Percentiles rank a stretch among this genome's conserved stretches.
Conservation (phyloP, 495 filamentous ascomycete species). For the Daldinia decipiens region DNA sequence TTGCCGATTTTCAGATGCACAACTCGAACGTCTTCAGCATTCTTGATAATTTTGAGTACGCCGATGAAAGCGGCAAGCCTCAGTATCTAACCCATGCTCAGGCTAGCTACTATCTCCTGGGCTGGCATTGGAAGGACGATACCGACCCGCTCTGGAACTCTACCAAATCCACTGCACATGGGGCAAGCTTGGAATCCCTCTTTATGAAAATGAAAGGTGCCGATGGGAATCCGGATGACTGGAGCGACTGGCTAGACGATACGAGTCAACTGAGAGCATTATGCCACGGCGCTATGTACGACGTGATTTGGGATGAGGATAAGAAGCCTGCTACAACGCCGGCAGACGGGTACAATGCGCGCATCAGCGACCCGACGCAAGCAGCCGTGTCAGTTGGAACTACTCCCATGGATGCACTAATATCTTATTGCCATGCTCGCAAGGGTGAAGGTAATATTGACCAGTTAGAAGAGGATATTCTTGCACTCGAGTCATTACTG, state of each 20-base stretch:
- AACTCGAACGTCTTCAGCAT: conserved; percentile 63
- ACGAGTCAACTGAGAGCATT: conserved; percentile 26
- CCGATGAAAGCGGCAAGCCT: not conserved
- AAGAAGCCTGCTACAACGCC: conserved; percentile 44
- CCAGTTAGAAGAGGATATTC: conserved; percentile 42
- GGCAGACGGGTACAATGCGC: conserved; percentile 41
- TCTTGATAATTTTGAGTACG: conserved; percentile 58
- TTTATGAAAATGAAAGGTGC: conserved; percentile 21
- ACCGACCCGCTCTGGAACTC: not conserved
- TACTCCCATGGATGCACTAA: conserved; percentile 57
- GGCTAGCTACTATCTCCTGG: conserved; percentile 61
- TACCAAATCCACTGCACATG: not conserved
- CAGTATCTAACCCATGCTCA: conserved; percentile 47
- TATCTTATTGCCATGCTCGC: conserved; percentile 50
- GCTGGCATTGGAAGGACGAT: conserved; percentile 56
- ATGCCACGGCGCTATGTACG: conserved; percentile 61
- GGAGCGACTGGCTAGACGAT: conserved; percentile 15
- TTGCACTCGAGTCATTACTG: conserved; percentile 44
- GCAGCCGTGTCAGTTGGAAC: conserved; percentile 56
- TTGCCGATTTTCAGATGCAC: conserved; percentile 62
- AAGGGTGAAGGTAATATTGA: conserved; percentile 9
- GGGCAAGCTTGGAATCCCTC: not conserved
- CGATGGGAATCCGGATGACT: conserved; percentile 33
- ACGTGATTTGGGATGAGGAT: conserved; percentile 52
- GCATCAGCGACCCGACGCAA: conserved; percentile 27